Base-by-base conservation (phyloP, 305 asterid genomes). In the Solanum hybrid region DNA sequence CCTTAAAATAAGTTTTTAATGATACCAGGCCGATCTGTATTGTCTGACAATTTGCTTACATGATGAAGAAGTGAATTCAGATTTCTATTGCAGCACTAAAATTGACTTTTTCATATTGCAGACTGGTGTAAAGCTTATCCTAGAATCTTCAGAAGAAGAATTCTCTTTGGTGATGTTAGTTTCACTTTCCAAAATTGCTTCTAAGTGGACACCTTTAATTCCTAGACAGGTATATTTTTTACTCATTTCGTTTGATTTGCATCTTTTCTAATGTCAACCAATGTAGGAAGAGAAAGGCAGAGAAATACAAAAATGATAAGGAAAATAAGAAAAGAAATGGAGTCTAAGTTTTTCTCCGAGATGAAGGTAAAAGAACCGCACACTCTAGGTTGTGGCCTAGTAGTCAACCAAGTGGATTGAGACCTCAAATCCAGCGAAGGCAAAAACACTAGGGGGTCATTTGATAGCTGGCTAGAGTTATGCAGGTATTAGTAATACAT, bases 141-240 rank as follows among this genome's bases (percentile, higher is more conserved):
- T 92, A 92, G 96, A 95, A 93, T 95, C 96, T 90, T 87, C 91
- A 20, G 98, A 95, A 75, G 98, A 96, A 76, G 95, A 93, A 84
- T 94, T 96, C 91, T 92, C 97, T 75, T 91, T 93, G 79, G 91
- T 91, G 89, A 93, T 97, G 99, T 93, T 96, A 86, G 92, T 96
- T 90, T 96, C 99, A 89, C 98, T 97, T 87, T 94, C 99, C 90
- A 93, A 92, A 94, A 93, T 97, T 90, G 96, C 98, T 93, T 95
- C 95, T n/a, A 94, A 90, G 90, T 96, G 98, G 97, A 93, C 92
- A 89, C 89, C 95, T 91, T 91, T 97, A 88, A 89, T 94, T 91
- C 95, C 96, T 90, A 76, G 86, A 27, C 98, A 96, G 99, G 99
- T 96, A 79, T 90, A 88, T 87, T 89, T 82, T 78, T 86, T 90